Conservation (phyloP, 1,284 basidiomycete species). For the Gomphus bonarii region DNA sequence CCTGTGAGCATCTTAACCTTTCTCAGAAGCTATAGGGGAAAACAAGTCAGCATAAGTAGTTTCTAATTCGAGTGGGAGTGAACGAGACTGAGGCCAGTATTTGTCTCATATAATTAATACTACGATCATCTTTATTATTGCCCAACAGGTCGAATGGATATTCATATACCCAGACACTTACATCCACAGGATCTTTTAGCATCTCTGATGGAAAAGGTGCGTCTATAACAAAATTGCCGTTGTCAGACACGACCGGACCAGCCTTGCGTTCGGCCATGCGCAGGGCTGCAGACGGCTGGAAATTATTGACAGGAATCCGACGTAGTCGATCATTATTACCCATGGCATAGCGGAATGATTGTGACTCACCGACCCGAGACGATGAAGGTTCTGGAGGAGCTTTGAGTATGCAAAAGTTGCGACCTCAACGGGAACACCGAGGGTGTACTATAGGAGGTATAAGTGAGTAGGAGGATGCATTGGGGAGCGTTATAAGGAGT, state of each 20-base stretch:
- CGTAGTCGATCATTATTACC: background rate
- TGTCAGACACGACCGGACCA: slow-evolving; percentile 93
- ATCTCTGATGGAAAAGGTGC: slow-evolving; percentile 69
- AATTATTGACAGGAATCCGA: background rate
- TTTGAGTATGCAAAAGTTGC: slow-evolving; percentile 93
- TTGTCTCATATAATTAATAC: background rate
- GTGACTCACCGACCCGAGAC: slow-evolving; percentile 38
- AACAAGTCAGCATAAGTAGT: background rate
- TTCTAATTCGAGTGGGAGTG: background rate
- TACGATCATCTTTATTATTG: background rate
- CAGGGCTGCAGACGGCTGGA: slow-evolving; percentile 45
- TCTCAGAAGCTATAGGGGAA: slow-evolving; percentile 43
- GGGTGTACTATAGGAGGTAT: slow-evolving; percentile 51
- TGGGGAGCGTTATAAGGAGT: too few species aligned
- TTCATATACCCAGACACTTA: slow-evolving; percentile 24
- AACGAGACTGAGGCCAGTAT: background rate
- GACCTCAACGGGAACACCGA: slow-evolving; percentile 94
- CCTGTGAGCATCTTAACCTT: slow-evolving; percentile 88
- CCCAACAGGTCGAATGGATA: background rate
- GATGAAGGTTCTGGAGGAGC: slow-evolving; percentile 62
- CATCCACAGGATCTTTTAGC: slow-evolving; percentile 63
- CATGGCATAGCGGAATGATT: slow-evolving; percentile 11
- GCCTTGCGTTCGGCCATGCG: slow-evolving; percentile 81
- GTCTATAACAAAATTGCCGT: slow-evolving; percentile 93
- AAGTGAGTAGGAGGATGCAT: background rate